Base-by-base conservation (phyloP, 306 rosid species). In the Spatholobus suberectus region DNA sequence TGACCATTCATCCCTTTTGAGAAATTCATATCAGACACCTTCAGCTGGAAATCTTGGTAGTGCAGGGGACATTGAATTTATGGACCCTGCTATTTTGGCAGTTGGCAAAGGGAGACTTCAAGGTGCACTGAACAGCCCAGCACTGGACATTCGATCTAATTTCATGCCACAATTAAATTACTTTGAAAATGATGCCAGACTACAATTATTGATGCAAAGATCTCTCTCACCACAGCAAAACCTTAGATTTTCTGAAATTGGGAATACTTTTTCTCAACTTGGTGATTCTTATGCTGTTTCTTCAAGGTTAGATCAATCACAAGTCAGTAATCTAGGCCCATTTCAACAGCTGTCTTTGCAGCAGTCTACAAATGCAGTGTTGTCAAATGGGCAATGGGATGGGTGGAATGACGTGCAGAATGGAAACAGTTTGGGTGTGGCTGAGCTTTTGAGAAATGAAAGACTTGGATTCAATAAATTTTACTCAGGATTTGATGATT, bases 11-110 rank as follows among this genome's bases (percentile, higher is more conserved):
- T 84, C 95, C 66, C 70, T 82, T 29, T 43, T 92, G 91, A 94
- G 99, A 89, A 94, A 91, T 87, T 85, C 92, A 6, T 92, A 89
- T 81, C 98, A 94, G 76, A 83, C 92, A 20, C 87, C 88, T 61
- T 79, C 87, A 5, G 68, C 85, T 77, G 98, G 90, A 79, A 91
- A 84, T 83, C 87, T 88, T 77, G 90, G 89, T 67, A 70, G 87
- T 73, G 26, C 90, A 11, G 86, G 90, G 11, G 99, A 94, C 80
- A 88, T 94, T 69, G 99, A 94, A 89, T 96, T 92, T 77, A 87
- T 91, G 92, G 99, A 96, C 91, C 99, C 99, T 73, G 99, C 99
- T 73, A 96, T 96, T 88, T 86, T 96, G 91, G 99, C 97, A 40
- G 99, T 96, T 59, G 99, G 98, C 75, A 92, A 89, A 82, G 97